phyloP scores from a whole-genome alignment of 73 alveolate species.

The Tetrahymena elliotti region DNA sequence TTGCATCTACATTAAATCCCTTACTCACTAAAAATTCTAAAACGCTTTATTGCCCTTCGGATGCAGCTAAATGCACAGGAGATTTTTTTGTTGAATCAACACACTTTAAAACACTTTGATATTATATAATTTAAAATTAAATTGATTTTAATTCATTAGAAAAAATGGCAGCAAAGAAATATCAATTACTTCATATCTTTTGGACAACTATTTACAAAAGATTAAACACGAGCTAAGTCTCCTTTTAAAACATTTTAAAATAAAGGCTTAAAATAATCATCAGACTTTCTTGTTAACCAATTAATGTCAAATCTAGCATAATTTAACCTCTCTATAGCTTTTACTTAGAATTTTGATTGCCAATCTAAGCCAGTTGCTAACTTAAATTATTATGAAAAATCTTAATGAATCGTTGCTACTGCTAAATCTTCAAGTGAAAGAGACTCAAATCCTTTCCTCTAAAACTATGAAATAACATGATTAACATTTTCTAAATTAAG shows the following conservation, averaged over 20 bases:
- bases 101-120: background rate
- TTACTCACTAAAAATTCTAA: slow-evolving; percentile 39
- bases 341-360: slow-evolving; percentile 71
- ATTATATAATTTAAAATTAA: background rate
- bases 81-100: slow-evolving; percentile 65
- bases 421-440: slow-evolving; percentile 93
- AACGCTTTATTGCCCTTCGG: slow-evolving; percentile 57
- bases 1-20: slow-evolving; percentile 49
- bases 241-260: slow-evolving; percentile 68
- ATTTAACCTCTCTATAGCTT: slow-evolving; percentile 81
- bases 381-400: slow-evolving; percentile 71
- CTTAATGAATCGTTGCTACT: slow-evolving; percentile 77
- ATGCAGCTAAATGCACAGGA: slow-evolving; percentile 61
- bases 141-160: background rate
- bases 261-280: slow-evolving; percentile 26
- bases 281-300: slow-evolving; percentile 74
- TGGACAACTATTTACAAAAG: slow-evolving; percentile 26
- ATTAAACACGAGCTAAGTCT: slow-evolving; percentile 59
- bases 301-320: slow-evolving; percentile 81
- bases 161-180: too few relatives aligned
- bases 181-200: background rate
- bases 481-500: background rate
- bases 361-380: slow-evolving; percentile 82
- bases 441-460: slow-evolving; percentile 89
- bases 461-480: slow-evolving; percentile 66